phyloP scores from a whole-genome alignment of 2,329 filamentous ascomycete species.

The Nothopassalora personata region DNA sequence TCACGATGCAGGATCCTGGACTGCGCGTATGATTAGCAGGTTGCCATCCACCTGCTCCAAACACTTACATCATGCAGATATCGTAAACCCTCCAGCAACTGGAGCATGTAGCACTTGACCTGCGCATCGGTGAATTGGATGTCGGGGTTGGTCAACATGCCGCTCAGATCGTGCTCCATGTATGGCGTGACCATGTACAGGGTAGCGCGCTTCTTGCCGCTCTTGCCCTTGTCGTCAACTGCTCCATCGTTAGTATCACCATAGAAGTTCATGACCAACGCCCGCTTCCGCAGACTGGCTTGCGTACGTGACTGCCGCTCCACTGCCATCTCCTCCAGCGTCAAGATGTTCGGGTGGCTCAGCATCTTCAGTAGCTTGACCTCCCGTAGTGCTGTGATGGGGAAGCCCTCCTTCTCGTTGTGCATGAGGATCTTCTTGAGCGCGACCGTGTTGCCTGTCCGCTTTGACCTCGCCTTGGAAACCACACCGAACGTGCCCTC shows the following conservation, averaged over 20 bases:
- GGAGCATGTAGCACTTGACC: slow-evolving; percentile 96
- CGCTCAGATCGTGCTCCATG: slow-evolving; percentile 98
- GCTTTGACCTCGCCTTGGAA: slow-evolving; percentile 76
- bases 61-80: slow-evolving; percentile 72
- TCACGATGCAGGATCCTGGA: slow-evolving; percentile 83
- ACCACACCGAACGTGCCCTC: slow-evolving; percentile 97
- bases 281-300: not conserved
- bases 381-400: slow-evolving; percentile 95
- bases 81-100: slow-evolving; percentile 79
- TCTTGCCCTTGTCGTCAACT: slow-evolving; percentile 31
- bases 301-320: slow-evolving; percentile 70
- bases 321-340: slow-evolving; percentile 91
- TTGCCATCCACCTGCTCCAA: not conserved
- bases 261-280: slow-evolving; percentile 1
- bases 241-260: slow-evolving; percentile 8
- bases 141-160: slow-evolving; percentile 87
- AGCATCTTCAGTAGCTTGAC: slow-evolving; percentile 96
- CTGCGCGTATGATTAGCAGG: slow-evolving; percentile 9
- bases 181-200: slow-evolving; percentile 99
- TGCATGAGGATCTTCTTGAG: slow-evolving; percentile 99
- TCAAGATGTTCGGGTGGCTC: slow-evolving; percentile 83
- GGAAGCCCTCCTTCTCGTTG: slow-evolving; percentile 98
- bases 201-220: slow-evolving; percentile 59
- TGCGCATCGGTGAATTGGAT: slow-evolving; percentile 83
- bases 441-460: slow-evolving; percentile 70